Evolutionary conservation across 352 stramenopile species (phyloP).

Genomic region (Lagenidium giganteum): DNA sequence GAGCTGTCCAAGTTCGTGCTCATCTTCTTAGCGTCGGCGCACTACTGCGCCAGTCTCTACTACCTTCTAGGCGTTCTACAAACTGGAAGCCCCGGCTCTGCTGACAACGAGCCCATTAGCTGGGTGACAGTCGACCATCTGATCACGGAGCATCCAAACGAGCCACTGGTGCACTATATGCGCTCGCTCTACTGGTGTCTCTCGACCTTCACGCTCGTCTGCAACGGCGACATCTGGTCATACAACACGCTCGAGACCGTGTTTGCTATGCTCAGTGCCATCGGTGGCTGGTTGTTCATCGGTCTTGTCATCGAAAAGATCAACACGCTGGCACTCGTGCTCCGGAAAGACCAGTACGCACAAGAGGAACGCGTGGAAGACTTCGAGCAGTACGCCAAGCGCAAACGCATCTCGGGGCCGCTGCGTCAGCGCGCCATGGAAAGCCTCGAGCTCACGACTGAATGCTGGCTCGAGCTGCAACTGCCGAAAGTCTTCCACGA

Average conservation of each 20-base stretch:
- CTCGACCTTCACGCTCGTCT: conserved; percentile 71
- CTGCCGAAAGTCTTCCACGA: conserved; percentile 34
- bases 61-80: conserved; percentile 18
- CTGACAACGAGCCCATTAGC: no score
- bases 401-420: conserved; percentile 28
- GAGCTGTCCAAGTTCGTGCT: conserved; percentile 27
- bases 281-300: conserved; percentile 74
- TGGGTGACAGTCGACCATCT: conserved; percentile 59
- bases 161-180: conserved; percentile 53
- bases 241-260: conserved; percentile 56
- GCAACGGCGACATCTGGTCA: conserved; percentile 63
- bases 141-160: conserved; percentile 41
- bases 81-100: not conserved
- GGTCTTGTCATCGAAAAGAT: conserved; percentile 68
- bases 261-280: conserved; percentile 55
- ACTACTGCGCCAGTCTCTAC: conserved; percentile 25
- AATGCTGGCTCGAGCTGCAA: conserved; percentile 37
- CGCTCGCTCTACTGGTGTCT: conserved; percentile 75
- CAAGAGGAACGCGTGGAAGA: conserved; percentile 47
- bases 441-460: conserved; percentile 45
- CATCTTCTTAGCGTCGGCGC: conserved; percentile 20
- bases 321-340: conserved; percentile 54
- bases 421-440: conserved; percentile 45
- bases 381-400: conserved; percentile 70
- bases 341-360: conserved; percentile 52